A percentile compares a stretch with the other conserved stretches of the same genome.
These are phyloP conservation scores for Ustilaginoidea virens DNA, from an alignment of 2,329 filamentous ascomycete genomes.

Conservation along the genomic window DNA sequence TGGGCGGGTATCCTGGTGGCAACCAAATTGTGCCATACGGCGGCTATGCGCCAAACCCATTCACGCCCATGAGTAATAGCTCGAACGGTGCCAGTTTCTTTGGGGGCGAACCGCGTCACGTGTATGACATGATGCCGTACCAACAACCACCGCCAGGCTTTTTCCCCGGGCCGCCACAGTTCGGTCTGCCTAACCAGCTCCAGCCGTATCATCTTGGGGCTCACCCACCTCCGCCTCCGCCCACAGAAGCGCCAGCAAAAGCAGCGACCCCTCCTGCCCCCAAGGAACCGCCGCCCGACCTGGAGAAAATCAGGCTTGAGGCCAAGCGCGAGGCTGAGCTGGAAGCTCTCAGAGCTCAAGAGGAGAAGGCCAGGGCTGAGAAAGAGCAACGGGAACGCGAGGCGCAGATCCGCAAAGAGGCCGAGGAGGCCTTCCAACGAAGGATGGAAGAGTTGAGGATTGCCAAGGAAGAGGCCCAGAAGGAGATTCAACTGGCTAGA, in stretches of 20 bases:
- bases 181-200: slow-evolving; percentile 11
- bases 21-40: slow-evolving; percentile 34
- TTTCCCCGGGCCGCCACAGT: slow-evolving; percentile 6
- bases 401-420: slow-evolving; percentile 27
- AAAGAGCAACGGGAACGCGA: slow-evolving; percentile 29
- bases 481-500: slow-evolving; percentile 31
- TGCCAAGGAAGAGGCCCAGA: slow-evolving; percentile 28
- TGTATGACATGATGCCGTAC: slow-evolving; percentile 37
- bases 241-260: slow-evolving; percentile 22
- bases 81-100: slow-evolving; percentile 26
- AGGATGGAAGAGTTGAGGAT: slow-evolving; percentile 25
- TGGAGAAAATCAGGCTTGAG: slow-evolving; percentile 45
- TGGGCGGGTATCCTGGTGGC: slow-evolving; percentile 19
- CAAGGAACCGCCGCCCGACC: slow-evolving; percentile 28
- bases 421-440: slow-evolving; percentile 26
- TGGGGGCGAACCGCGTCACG: slow-evolving; percentile 19
- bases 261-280: slow-evolving; percentile 22
- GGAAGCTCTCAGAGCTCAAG: slow-evolving; percentile 29
- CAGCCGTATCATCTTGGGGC: slow-evolving; percentile 23
- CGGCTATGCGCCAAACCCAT: slow-evolving; percentile 24
- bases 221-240: slow-evolving; percentile 19
- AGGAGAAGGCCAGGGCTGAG: slow-evolving; percentile 29
- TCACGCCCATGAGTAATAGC: slow-evolving; percentile 23
- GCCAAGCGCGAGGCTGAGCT: slow-evolving; percentile 32
- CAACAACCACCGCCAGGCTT: slow-evolving; percentile 13